Conservation (phyloP, 2,329 filamentous ascomycete genomes). For the Aureobasidium sp. region DNA sequence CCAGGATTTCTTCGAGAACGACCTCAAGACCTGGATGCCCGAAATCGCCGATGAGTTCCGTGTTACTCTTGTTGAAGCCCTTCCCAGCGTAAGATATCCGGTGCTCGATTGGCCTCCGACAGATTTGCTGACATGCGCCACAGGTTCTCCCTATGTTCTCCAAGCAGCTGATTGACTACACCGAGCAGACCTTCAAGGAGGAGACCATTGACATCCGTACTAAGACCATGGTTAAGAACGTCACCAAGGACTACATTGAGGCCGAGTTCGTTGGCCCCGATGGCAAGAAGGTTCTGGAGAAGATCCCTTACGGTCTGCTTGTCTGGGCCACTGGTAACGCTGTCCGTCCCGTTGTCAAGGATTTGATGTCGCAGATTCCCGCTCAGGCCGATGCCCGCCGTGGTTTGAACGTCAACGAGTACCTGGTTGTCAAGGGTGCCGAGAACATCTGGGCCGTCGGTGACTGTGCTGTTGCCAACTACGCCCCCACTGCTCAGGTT, state of each 20-base stretch:
- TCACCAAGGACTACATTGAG: conserved; percentile 87
- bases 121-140: conserved; percentile 3
- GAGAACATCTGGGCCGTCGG: conserved; percentile 98
- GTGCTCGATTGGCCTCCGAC: not conserved
- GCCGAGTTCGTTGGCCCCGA: conserved; percentile 75
- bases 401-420: conserved; percentile 95
- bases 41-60: conserved; percentile 93
- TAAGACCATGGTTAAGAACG: conserved; percentile 98
- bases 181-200: conserved; percentile 97
- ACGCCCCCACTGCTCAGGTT: conserved; percentile 95
- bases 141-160: conserved; percentile 88
- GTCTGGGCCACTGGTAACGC: conserved; percentile 99
- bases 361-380: conserved; percentile 85
- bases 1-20: conserved; percentile 97
- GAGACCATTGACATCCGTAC: conserved; percentile 96
- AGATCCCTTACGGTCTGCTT: conserved; percentile 87
- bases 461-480: conserved; percentile 95
- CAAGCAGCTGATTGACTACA: conserved; percentile 99
- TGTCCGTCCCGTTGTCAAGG: conserved; percentile 77
- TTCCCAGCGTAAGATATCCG: conserved; percentile 60
- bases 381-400: conserved; percentile 93
- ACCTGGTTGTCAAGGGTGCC: conserved; percentile 92
- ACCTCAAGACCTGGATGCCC: conserved; percentile 96
- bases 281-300: conserved; percentile 71
- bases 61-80: conserved; percentile 92